Conservation (phyloP, 441 rosid species). For the Dalechampia spathulata region DNA sequence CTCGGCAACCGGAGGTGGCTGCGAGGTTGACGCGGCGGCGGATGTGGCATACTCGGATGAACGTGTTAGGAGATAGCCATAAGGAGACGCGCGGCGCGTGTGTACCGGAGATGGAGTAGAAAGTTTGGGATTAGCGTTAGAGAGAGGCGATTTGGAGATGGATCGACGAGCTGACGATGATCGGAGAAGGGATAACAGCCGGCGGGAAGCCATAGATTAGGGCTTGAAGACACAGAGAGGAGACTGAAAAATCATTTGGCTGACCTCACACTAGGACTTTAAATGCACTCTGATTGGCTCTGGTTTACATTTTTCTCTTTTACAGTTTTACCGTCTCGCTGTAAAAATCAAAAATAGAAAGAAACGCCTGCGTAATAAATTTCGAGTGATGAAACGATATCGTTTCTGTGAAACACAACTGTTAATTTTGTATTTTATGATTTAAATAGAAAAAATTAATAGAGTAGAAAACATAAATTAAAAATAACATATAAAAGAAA, state of each 20-base stretch:
- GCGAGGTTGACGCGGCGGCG: slow-evolving; percentile 28
- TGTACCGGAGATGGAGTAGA: slow-evolving; percentile 25
- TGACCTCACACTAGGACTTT: too few species aligned
- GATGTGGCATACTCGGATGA: slow-evolving; percentile 65
- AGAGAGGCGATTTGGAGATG: slow-evolving; percentile 24
- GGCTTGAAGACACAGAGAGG: slow-evolving; percentile 27
- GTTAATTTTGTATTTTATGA: too few species aligned
- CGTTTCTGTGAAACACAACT: too few species aligned
- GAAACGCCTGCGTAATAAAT: too few species aligned
- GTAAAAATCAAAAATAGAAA: too few species aligned
- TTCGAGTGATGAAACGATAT: too few species aligned
- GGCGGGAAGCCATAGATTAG: slow-evolving; percentile 75
- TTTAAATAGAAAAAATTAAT: too few species aligned
- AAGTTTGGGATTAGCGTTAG: slow-evolving; percentile 25
- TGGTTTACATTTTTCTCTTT: background rate
- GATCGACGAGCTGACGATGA: slow-evolving; percentile 66
- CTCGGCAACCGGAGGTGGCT: too few species aligned
- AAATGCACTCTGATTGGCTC: background rate
- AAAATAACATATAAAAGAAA: too few species aligned
- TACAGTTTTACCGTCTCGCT: slow-evolving; percentile 11
- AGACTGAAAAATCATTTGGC: slow-evolving; percentile 5
- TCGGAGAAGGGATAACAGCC: slow-evolving; percentile 63
- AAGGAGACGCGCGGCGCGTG: slow-evolving; percentile 51
- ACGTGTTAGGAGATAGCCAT: slow-evolving; percentile 47
- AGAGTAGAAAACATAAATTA: too few species aligned